Conservation (phyloP, 371 early-diverging fungal species). For the Mortierella sp. region DNA sequence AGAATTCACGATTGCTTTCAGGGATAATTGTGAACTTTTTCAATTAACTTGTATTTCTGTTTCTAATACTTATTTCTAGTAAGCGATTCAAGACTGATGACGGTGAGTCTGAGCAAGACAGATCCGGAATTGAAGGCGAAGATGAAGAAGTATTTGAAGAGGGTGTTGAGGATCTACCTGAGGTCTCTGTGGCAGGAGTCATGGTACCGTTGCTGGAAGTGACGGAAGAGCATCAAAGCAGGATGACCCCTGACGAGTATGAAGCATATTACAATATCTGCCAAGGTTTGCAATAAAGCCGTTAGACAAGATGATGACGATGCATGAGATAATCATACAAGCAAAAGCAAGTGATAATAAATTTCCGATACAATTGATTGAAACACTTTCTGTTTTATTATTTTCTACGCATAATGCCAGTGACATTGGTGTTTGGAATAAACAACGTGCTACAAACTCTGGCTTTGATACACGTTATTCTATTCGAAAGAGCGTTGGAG, state of each 20-base stretch:
- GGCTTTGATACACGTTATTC: not conserved
- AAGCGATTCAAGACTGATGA: constrained; percentile 18
- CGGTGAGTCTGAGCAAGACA: constrained; percentile 2
- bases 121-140: constrained; percentile 29
- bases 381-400: too few relatives aligned
- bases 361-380: too few relatives aligned
- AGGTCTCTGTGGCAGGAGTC: constrained; percentile 55
- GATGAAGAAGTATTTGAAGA: constrained; percentile 49
- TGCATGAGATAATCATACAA: too few relatives aligned
- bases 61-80: not conserved
- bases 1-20: not conserved
- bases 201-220: constrained; percentile 68
- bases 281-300: constrained; percentile 8
- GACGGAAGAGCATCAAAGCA: constrained; percentile 67
- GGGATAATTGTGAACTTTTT: not conserved
- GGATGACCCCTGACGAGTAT: constrained; percentile 74
- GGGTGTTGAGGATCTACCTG: constrained; percentile 29
- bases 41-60: not conserved
- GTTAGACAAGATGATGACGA: not conserved
- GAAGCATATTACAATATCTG: constrained; percentile 52
- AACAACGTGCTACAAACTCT: too few relatives aligned
- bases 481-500: constrained; percentile 22
- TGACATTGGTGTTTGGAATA: too few relatives aligned
- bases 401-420: too few relatives aligned
- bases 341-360: too few relatives aligned